Percentiles rank a stretch among this genome's conserved stretches.
These are phyloP conservation scores for Amanita thiersii DNA, from an alignment of 768 basidiomycete genomes.

Conservation along the genomic window DNA sequence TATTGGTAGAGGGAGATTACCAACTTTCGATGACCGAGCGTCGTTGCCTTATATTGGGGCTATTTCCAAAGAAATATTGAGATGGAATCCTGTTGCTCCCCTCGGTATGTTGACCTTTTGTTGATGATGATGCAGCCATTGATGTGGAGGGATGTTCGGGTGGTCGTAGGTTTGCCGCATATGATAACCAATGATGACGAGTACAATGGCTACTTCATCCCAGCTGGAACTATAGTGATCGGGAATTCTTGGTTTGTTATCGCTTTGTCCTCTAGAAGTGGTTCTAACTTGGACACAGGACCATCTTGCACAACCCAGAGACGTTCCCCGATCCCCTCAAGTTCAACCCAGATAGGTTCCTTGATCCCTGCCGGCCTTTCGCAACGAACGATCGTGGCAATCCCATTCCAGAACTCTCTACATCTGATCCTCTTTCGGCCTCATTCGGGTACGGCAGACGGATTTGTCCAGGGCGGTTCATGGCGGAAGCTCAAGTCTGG, in stretches of 20 bases:
- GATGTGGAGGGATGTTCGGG: neutral
- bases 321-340: constrained; percentile 14
- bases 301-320: constrained; percentile 15
- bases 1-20: constrained; percentile 20
- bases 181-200: constrained; percentile 20
- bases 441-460: constrained; percentile 26
- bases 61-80: constrained; percentile 17
- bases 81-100: constrained; percentile 15
- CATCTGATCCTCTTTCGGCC: constrained; percentile 16
- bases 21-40: constrained; percentile 15
- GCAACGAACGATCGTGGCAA: neutral
- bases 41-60: constrained; percentile 18
- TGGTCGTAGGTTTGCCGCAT: constrained; percentile 18
- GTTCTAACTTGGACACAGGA: constrained; percentile 1
- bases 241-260: constrained; percentile 21
- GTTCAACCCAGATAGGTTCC: constrained; percentile 24
- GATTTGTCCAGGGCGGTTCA: constrained; percentile 39
- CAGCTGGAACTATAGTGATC: constrained; percentile 21
- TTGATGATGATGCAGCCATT: neutral
- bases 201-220: constrained; percentile 21
- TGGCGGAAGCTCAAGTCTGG: constrained; percentile 37
- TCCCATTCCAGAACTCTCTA: constrained; percentile 11
- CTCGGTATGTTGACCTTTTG: constrained; percentile 13
- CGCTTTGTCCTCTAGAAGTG: neutral
- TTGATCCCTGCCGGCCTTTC: constrained; percentile 12